These are phyloP conservation scores for Sugiyamaella castrensis DNA, from an alignment of 1,139 yeast genomes.

Conservation along the genomic window DNA sequence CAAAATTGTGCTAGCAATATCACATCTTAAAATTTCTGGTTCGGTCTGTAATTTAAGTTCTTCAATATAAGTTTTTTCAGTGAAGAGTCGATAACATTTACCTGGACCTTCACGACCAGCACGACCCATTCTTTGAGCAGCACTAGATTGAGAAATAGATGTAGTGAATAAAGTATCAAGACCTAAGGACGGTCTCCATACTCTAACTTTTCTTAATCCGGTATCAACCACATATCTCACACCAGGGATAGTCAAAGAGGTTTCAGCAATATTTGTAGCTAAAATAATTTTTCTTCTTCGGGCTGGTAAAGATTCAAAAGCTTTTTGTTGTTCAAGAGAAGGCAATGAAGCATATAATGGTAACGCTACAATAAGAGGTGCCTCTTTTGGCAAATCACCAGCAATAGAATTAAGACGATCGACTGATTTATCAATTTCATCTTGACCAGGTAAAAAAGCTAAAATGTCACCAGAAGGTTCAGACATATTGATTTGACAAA, in stretches of 20 bases:
- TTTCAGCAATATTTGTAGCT: conserved; percentile 95
- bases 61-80: conserved; percentile 61
- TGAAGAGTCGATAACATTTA: conserved; percentile 79
- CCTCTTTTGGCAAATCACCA: conserved; percentile 61
- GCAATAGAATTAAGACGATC: conserved; percentile 58
- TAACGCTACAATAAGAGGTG: conserved; percentile 65
- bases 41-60: conserved; percentile 74
- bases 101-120: conserved; percentile 98
- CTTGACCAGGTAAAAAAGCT: conserved; percentile 94
- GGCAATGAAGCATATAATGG: conserved; percentile 94
- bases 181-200: conserved; percentile 91
- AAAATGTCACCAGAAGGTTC: conserved; percentile 83
- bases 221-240: conserved; percentile 92
- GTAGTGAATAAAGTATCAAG: conserved; percentile 86
- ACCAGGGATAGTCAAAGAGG: conserved; percentile 93
- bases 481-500: conserved; percentile 72
- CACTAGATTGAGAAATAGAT: conserved; percentile 91
- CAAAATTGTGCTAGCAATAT: conserved; percentile 76
- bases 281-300: conserved; percentile 77
- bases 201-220: conserved; percentile 88
- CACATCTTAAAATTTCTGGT: conserved; percentile 87
- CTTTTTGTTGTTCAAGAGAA: conserved; percentile 74
- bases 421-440: conserved; percentile 88
- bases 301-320: conserved; percentile 59
- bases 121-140: conserved; percentile 94